Evolutionary conservation across 2,329 filamentous ascomycete species (phyloP), one percentile per base, ranked within the genome.

Genomic region (Elsinoe fawcettii): DNA sequence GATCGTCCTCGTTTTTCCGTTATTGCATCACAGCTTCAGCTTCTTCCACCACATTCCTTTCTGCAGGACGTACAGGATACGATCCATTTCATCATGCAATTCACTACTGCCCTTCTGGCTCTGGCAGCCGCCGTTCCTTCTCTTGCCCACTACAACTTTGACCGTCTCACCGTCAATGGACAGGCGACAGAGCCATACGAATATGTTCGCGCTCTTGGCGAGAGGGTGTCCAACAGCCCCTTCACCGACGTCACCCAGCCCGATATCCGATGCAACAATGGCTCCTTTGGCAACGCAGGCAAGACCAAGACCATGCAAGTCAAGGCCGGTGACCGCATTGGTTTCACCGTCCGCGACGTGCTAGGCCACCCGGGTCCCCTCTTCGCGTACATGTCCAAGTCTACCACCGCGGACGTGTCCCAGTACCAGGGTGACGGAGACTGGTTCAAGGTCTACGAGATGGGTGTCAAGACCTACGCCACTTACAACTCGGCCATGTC

Each of bases 181-280:
- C 64, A 67, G 59, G 69, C 66, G 55, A 66, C 73, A 46, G 71
- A 74, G 56, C 7, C 44, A 11, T 75, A 72, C 66, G 69, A 71
- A 44, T 79, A 79, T 69, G 74, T 80, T 63, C 75, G 78, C 60
- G 44, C 57, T 43, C 60, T 58, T 51, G 66, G 62, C 58, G 74
- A 74, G 63, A 72, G 69, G 22, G 66, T 69, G 39, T 68, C 66
- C 66, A 72, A 71, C 47, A 6, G 9, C 18, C 44, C 44, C 44
- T 47, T 47, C 16, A 22, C 22, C 7, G 44, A 47, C 16, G 44
- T 47, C 44, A 11, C 44, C 22, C 18, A 47, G 18, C 44, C 22
- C 3, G 61, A 62, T 55, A 57, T 62, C 58, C 51, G 59, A 8
- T 62, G 61, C 61, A 60, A 62, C 34, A 58, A 51, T n/a, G 61